Evolutionary conservation across 176 grass and related monocot genomes (phyloP), one percentile per base, ranked within the genome.

Genomic region (Neostapfia colusana): DNA sequence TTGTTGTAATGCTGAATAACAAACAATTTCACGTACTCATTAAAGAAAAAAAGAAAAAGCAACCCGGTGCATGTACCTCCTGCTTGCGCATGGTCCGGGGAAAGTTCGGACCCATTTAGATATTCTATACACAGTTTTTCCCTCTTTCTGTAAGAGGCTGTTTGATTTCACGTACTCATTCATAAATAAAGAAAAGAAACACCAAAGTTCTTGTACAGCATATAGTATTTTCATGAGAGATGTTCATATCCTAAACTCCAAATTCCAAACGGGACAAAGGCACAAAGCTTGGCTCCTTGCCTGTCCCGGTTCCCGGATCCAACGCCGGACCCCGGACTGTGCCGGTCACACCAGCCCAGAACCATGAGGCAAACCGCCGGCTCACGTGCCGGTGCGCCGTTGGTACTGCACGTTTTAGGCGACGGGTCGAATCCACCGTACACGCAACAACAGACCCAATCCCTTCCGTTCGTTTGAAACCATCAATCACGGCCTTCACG

Each of bases 311-410:
- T 48, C 41, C 27, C 73, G 57, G 58, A 76, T 48, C 73, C 57
- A 63, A 48, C 63, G 41, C 56, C 73, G 39, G 36, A 39, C 57
- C 28, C 56, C 73, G 39, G 36, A 39, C 57, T 31, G 56, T 44
- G 73, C 24, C 55, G 40, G 55, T 44, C 53, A 42, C 54, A 13
- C 0, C 42, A 34, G 23, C 18, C 12, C 0, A 48, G 27, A 67
- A 17, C 21, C 66, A 54, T 34, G 11, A 2, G 24, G 60, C 61
- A 38, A 41, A 37, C 18, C 71, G 27, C 25, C 20, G 18, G 53
- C 40, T 67, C 62, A 68, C 38, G 38, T 83, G 81, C 72, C 40
- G 55, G 23, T 75, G 16, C 39, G 24, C 4, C 20, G 1, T 36
- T 11, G 1, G 23, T 14, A 17, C 40, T 1, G n/a, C 10, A 41